Percentiles rank a stretch among this genome's conserved stretches.
Evolutionary conservation across 345 rosid genomes (phyloP).

Genomic region (Populus simonii): DNA sequence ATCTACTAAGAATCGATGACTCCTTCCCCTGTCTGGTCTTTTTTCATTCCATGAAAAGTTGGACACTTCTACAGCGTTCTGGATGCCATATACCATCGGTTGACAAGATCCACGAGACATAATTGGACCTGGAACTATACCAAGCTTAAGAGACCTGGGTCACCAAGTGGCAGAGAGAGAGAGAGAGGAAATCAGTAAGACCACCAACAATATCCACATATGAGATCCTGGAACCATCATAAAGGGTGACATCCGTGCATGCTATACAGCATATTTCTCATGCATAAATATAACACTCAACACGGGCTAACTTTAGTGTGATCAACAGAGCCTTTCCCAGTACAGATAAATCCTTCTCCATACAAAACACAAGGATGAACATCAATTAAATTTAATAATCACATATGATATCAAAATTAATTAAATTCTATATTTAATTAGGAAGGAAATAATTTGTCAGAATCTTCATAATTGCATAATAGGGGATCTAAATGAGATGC

Average conservation of each 20-base stretch:
- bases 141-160: constrained; percentile 74
- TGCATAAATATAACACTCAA: not conserved
- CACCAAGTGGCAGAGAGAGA: constrained; percentile 9
- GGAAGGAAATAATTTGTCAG: not conserved
- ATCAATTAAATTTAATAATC: not conserved
- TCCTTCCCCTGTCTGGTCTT: constrained; percentile 72
- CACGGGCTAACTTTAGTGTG: not conserved
- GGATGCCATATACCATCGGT: constrained; percentile 51
- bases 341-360: not conserved
- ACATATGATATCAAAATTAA: not conserved
- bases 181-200: constrained; percentile 1
- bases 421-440: not conserved
- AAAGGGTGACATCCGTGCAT: not conserved
- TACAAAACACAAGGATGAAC: not conserved
- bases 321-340: not conserved
- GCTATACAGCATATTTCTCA: not conserved
- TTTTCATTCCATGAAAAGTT: constrained; percentile 74
- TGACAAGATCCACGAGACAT: constrained; percentile 48
- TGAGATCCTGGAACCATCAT: not conserved
- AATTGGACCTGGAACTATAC: constrained; percentile 63
- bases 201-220: not conserved
- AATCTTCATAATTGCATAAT: not conserved
- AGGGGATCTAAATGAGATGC: not conserved
- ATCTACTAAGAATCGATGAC: constrained; percentile 57
- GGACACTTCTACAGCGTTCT: constrained; percentile 58